phyloP scores from a whole-genome alignment of 768 basidiomycete genomes.

The Naganishia randhawae region DNA sequence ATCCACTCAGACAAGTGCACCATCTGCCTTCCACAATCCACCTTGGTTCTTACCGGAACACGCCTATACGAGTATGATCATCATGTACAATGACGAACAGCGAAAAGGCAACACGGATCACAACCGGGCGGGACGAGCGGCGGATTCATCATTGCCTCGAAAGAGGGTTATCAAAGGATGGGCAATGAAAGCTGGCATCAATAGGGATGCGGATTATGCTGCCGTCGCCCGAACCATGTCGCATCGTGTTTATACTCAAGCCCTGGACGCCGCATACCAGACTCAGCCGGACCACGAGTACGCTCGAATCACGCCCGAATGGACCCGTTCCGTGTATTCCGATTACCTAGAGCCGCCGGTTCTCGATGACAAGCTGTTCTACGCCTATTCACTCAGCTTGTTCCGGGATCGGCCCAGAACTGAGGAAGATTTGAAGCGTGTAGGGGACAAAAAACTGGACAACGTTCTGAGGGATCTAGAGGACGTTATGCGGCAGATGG shows the following conservation, averaged over 20 bases:
- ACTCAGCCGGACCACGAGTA: neutral
- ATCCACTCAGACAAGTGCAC: neutral
- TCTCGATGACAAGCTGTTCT: slow-evolving; percentile 18
- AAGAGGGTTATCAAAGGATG: slow-evolving; percentile 3
- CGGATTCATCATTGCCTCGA: neutral
- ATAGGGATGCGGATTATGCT: neutral
- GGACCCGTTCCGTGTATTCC: slow-evolving; percentile 5
- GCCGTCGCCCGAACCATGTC: slow-evolving; percentile 10
- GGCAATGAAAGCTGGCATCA: neutral
- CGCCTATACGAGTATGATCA: slow-evolving; percentile 16
- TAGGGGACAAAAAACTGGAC: neutral
- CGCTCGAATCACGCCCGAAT: neutral
- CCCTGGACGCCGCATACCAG: neutral
- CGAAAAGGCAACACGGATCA: neutral
- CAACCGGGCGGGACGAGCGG: neutral
- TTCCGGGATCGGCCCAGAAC: slow-evolving; percentile 2
- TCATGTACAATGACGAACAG: slow-evolving; percentile 9
- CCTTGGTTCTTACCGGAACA: slow-evolving; percentile 19
- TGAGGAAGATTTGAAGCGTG: neutral
- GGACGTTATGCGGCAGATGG: slow-evolving; percentile 4
- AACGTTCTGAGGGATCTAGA: neutral
- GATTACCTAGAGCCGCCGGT: slow-evolving; percentile 14
- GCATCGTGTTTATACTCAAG: slow-evolving; percentile 1
- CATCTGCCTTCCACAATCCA: neutral
- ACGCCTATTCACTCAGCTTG: slow-evolving; percentile 1